A percentile compares a stretch with the other conserved stretches of the same genome.
These are phyloP conservation scores for Neltuma alba DNA, from an alignment of 306 rosid genomes.

Conservation along the genomic window DNA sequence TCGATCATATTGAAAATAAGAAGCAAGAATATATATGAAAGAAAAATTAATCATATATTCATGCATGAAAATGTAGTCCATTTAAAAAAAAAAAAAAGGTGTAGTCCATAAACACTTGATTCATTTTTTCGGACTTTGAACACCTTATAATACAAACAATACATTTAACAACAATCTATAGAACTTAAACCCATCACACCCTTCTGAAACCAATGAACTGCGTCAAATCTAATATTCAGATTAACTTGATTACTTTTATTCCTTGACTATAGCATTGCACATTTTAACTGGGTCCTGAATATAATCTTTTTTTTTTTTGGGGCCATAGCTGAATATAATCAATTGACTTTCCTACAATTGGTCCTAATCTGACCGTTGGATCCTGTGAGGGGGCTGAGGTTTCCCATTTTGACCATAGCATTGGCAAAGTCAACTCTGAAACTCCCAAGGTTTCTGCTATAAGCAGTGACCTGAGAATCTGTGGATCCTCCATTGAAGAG, in stretches of 20 bases:
- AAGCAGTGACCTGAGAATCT: slow-evolving; percentile 47
- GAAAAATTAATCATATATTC: background rate
- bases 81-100: too few species aligned
- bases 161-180: background rate
- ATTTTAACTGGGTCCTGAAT: background rate
- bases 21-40: background rate
- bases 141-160: background rate
- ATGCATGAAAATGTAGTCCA: background rate
- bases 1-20: background rate
- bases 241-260: too few species aligned
- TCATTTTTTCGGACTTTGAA: background rate
- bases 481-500: slow-evolving; percentile 64
- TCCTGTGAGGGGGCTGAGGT: slow-evolving; percentile 65
- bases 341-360: slow-evolving; percentile 55
- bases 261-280: background rate
- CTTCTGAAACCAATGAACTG: background rate
- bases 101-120: too few species aligned
- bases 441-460: slow-evolving; percentile 31
- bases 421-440: slow-evolving; percentile 58
- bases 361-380: slow-evolving; percentile 61
- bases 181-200: background rate
- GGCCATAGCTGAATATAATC: too few species aligned
- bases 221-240: background rate
- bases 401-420: slow-evolving; percentile 68
- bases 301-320: too few species aligned